Percentiles rank a stretch among this genome's conserved stretches.
Evolutionary conservation across 2,329 filamentous ascomycete species (phyloP).

Genomic region (Phialemoniopsis sp.): DNA sequence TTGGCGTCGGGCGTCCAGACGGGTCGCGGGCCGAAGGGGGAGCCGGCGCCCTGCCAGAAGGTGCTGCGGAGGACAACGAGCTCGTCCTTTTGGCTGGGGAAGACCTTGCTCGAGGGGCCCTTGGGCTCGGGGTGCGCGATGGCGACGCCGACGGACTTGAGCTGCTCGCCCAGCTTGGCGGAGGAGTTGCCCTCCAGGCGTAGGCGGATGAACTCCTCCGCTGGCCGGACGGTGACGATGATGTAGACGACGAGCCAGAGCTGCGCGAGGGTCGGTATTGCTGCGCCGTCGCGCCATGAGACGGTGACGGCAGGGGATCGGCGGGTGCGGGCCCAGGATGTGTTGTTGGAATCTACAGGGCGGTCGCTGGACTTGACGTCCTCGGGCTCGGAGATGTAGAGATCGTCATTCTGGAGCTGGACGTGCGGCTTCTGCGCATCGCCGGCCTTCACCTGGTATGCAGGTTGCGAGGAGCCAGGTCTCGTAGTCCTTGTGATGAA

Average conservation of each 20-base stretch:
- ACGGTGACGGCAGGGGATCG: conserved; percentile 43
- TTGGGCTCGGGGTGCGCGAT: conserved; percentile 39
- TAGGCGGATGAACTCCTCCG: conserved; percentile 44
- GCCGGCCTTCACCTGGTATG: conserved; percentile 11
- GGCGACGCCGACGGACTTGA: conserved; percentile 40
- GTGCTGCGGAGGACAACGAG: conserved; percentile 44
- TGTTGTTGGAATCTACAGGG: conserved; percentile 46
- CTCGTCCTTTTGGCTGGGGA: conserved; percentile 22
- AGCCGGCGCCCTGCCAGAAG: conserved; percentile 69
- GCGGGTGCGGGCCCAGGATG: conserved; percentile 51
- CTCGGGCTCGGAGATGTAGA: conserved; percentile 23
- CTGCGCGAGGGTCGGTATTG: conserved; percentile 41
- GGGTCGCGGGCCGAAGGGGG: conserved; percentile 60
- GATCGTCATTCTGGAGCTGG: conserved; percentile 18
- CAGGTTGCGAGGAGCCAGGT: conserved; percentile 2
- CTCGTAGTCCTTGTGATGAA: conserved; percentile 9
- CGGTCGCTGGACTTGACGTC: conserved; percentile 22
- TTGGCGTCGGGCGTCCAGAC: conserved; percentile 52
- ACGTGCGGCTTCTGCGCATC: conserved; percentile 8
- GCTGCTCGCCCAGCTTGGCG: conserved; percentile 12
- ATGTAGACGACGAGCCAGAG: conserved; percentile 49
- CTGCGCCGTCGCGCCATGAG: conserved; percentile 32
- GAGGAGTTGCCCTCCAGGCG: conserved; percentile 28
- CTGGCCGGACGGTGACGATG: conserved; percentile 45
- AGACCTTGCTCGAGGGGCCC: not conserved